A percentile compares a stretch with the other conserved stretches of the same genome.
Conservation (phyloP, 345 rosid species). For the Pistacia atlantica region DNA sequence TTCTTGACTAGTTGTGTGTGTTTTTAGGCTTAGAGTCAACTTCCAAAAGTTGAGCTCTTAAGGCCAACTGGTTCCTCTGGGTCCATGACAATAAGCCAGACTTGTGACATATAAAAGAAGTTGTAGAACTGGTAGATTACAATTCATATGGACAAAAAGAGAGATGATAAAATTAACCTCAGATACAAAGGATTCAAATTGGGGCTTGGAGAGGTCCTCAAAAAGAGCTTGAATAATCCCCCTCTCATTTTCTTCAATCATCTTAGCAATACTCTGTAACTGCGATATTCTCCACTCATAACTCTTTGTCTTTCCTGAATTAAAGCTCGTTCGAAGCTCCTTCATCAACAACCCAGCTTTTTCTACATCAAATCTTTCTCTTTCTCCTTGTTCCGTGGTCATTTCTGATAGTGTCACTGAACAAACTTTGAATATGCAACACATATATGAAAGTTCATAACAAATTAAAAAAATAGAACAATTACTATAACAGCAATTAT, state of each 20-base stretch:
- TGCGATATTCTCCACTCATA: slow-evolving; percentile 82
- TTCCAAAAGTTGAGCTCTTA: too few relatives aligned
- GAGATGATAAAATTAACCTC: slow-evolving; percentile 43
- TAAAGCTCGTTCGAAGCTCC: slow-evolving; percentile 53
- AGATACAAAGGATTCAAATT: slow-evolving; percentile 58
- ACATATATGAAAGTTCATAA: not conserved
- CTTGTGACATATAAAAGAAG: not conserved
- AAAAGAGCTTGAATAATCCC: slow-evolving; percentile 56
- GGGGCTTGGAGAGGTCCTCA: slow-evolving; percentile 74
- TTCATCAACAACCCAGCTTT: slow-evolving; percentile 53
- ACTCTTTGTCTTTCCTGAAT: slow-evolving; percentile 64
- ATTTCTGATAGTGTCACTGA: slow-evolving; percentile 20
- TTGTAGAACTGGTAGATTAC: not conserved
- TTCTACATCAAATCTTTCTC: slow-evolving; percentile 32
- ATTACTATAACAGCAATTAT: not conserved
- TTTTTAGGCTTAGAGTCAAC: too few relatives aligned
- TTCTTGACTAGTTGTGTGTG: too few relatives aligned
- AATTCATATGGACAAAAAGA: not conserved
- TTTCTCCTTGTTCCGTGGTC: slow-evolving; percentile 30
- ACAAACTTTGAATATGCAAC: slow-evolving; percentile 9
- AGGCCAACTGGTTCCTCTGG: too few relatives aligned
- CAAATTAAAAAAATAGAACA: not conserved
- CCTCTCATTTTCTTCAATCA: slow-evolving; percentile 72
- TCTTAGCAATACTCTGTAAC: slow-evolving; percentile 50
- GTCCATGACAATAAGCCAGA: too few relatives aligned